Conservation (phyloP, 2,329 filamentous ascomycete species). For the Botryotinia globosa region DNA sequence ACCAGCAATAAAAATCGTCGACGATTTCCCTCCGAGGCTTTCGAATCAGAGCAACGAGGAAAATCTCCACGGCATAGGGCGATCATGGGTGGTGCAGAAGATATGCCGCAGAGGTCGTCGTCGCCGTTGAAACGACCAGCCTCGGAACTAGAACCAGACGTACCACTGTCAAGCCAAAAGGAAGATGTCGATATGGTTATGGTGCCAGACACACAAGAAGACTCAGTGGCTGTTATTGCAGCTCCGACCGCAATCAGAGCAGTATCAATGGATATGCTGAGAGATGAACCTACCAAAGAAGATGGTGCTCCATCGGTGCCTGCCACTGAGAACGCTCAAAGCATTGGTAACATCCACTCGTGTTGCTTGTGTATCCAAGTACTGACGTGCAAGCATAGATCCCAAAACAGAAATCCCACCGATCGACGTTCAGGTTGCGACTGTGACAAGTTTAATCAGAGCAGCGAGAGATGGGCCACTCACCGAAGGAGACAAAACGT, state of each 20-base stretch:
- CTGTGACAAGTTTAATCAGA: slow-evolving; percentile 61
- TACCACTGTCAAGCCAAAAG: slow-evolving; percentile 27
- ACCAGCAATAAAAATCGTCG: slow-evolving; percentile 28
- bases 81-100: slow-evolving; percentile 59
- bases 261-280: slow-evolving; percentile 32
- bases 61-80: slow-evolving; percentile 53
- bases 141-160: slow-evolving; percentile 40
- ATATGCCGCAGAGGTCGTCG: slow-evolving; percentile 58
- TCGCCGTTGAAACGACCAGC: slow-evolving; percentile 63
- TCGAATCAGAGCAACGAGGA: slow-evolving; percentile 38
- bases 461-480: slow-evolving; percentile 48
- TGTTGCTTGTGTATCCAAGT: neutral
- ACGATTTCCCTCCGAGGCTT: slow-evolving; percentile 40
- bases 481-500: slow-evolving; percentile 72
- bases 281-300: slow-evolving; percentile 21
- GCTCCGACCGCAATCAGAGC: slow-evolving; percentile 23
- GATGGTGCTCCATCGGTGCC: neutral
- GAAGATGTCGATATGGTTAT: slow-evolving; percentile 39
- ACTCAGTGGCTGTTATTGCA: slow-evolving; percentile 19
- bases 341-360: neutral
- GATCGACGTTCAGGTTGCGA: slow-evolving; percentile 70
- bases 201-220: slow-evolving; percentile 24
- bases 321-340: slow-evolving; percentile 18
- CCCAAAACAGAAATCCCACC: slow-evolving; percentile 40
- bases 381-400: slow-evolving; percentile 10